phyloP scores from a whole-genome alignment of 768 basidiomycete genomes.

The Antrodiella citrinella region DNA sequence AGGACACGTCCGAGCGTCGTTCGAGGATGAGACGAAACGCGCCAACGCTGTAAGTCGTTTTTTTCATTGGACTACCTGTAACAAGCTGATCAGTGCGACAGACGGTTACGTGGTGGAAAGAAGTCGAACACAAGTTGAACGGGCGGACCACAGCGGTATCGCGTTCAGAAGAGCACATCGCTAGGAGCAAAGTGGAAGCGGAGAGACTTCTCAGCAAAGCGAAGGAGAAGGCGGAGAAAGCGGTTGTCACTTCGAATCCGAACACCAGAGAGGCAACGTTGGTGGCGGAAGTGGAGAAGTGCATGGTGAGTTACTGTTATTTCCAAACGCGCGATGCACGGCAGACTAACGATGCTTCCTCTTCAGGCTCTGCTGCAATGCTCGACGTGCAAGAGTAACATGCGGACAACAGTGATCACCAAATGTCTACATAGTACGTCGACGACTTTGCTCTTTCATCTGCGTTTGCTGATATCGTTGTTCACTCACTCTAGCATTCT shows the following conservation, averaged over 20 bases:
- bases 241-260: constrained; percentile 21
- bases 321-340: not conserved
- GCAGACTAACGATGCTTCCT: not conserved
- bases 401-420: constrained; percentile 73
- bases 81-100: not conserved
- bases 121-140: no score
- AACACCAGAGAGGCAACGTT: constrained; percentile 28
- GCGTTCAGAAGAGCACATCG: not conserved
- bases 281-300: constrained; percentile 43
- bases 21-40: not conserved
- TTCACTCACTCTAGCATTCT: constrained; percentile 57
- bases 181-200: constrained; percentile 19
- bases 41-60: not conserved
- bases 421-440: constrained; percentile 92
- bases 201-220: constrained; percentile 42
- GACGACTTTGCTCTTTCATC: not conserved
- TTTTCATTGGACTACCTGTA: no score
- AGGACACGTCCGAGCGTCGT: no score
- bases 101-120: not conserved
- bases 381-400: constrained; percentile 72
- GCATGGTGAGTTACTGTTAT: constrained; percentile 39
- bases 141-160: no score
- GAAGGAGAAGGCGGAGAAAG: constrained; percentile 46
- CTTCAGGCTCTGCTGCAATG: constrained; percentile 76
- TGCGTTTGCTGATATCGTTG: not conserved